A percentile compares a stretch with the other conserved stretches of the same genome.
Conservation (phyloP, 208 protist species). For the Leptomonas seymouri region DNA sequence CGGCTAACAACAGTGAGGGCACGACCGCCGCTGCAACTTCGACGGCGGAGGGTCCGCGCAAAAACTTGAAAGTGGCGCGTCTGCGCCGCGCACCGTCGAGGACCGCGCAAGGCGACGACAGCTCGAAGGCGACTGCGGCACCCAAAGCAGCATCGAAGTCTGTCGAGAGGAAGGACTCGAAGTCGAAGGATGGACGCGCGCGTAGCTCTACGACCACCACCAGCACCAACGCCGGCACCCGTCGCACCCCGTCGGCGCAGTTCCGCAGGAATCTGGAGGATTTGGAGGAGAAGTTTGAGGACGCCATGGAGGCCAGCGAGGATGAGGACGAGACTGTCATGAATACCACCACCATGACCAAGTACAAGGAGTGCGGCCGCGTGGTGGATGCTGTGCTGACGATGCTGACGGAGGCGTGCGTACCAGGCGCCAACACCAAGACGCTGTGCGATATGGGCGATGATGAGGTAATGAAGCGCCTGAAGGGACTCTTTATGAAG, state of each 20-base stretch:
- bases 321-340: constrained; percentile 75
- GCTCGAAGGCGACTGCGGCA: background rate
- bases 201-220: constrained; percentile 13
- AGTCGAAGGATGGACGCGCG: constrained; percentile 8
- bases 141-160: constrained; percentile 2
- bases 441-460: constrained; percentile 78
- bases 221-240: constrained; percentile 2
- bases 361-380: constrained; percentile 93
- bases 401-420: constrained; percentile 59
- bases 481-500: constrained; percentile 72
- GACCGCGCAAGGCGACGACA: background rate
- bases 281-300: constrained; percentile 58
- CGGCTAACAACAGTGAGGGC: constrained; percentile 1
- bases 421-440: constrained; percentile 79
- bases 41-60: constrained; percentile 19
- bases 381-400: constrained; percentile 94
- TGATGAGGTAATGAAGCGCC: constrained; percentile 41
- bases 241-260: constrained; percentile 32
- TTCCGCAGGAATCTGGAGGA: constrained; percentile 59
- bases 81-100: constrained; percentile 20
- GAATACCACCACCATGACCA: constrained; percentile 93
- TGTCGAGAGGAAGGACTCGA: background rate
- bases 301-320: constrained; percentile 73
- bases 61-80: constrained; percentile 25
- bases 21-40: background rate